These are phyloP conservation scores for Secale cereale DNA, from an alignment of 176 grass and related monocot species.

Conservation along the genomic window DNA sequence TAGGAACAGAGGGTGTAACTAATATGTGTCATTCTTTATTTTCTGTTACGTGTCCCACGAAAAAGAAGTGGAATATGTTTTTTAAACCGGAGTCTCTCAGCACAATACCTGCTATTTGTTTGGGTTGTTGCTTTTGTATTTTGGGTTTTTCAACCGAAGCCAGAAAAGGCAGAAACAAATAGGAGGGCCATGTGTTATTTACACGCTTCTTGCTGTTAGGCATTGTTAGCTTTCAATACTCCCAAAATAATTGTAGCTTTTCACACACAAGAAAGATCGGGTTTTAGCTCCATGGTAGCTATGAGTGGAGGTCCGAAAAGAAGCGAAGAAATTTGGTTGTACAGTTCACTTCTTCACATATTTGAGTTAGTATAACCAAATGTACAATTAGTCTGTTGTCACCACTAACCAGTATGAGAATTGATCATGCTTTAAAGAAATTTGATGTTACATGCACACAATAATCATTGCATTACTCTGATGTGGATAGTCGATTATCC, in stretches of 20 bases:
- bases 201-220: not conserved
- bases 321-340: not conserved
- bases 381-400: not conserved
- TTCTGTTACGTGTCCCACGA: not conserved
- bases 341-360: conserved; percentile 9
- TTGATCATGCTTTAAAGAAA: not conserved
- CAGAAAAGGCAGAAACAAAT: not conserved
- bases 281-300: not conserved
- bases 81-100: not conserved
- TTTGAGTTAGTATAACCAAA: conserved; percentile 1
- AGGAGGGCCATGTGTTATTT: not conserved
- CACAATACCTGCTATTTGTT: not conserved
- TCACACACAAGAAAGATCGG: not conserved
- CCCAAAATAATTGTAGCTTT: not conserved
- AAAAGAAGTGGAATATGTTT: not conserved
- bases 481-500: not conserved
- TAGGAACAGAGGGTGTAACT: not conserved
- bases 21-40: not conserved
- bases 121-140: not conserved
- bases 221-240: too few relatives aligned
- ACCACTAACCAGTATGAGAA: conserved; percentile 21
- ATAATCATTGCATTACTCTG: conserved; percentile 5
- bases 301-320: too few relatives aligned
- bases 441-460: not conserved
- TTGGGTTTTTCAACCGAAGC: not conserved